A percentile compares a stretch with the other conserved stretches of the same genome.
These are phyloP conservation scores for Clonostachys rhizophaga DNA, from an alignment of 2,329 filamentous ascomycete species.

Conservation along the genomic window DNA sequence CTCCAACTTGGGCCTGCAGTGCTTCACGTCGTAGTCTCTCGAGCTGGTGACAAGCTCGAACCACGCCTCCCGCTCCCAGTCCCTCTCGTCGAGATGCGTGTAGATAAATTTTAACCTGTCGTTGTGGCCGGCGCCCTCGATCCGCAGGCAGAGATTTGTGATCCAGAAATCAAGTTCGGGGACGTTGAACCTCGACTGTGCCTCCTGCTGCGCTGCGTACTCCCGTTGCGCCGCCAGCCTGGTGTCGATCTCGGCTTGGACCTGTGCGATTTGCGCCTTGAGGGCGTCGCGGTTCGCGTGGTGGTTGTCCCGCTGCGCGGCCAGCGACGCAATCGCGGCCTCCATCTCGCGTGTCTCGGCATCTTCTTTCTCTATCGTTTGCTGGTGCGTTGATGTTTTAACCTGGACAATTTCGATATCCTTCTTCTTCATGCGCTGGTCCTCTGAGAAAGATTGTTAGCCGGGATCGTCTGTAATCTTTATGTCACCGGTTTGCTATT, in stretches of 20 bases:
- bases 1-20: conserved; percentile 78
- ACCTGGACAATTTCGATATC: conserved; percentile 79
- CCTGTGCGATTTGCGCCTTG: conserved; percentile 58
- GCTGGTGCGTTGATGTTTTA: conserved; percentile 66
- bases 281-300: conserved; percentile 51
- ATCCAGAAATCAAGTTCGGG: conserved; percentile 97
- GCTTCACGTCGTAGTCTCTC: conserved; percentile 79
- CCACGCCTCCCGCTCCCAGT: conserved; percentile 87
- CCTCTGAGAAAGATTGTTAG: conserved; percentile 60
- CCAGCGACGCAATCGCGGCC: conserved; percentile 52
- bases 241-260: conserved; percentile 65
- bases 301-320: conserved; percentile 56
- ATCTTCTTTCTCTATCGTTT: conserved; percentile 71
- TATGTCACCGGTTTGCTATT: conserved; percentile 9
- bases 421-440: conserved; percentile 83
- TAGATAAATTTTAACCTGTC: conserved; percentile 90
- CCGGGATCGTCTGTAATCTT: background rate
- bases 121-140: conserved; percentile 81
- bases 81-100: conserved; percentile 77
- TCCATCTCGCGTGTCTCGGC: conserved; percentile 76
- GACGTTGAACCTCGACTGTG: conserved; percentile 82
- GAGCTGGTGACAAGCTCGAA: conserved; percentile 84
- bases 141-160: conserved; percentile 78
- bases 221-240: conserved; percentile 67
- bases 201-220: conserved; percentile 70